phyloP scores from a whole-genome alignment of 768 basidiomycete genomes.

The Dictyophora rubrovolvata region DNA sequence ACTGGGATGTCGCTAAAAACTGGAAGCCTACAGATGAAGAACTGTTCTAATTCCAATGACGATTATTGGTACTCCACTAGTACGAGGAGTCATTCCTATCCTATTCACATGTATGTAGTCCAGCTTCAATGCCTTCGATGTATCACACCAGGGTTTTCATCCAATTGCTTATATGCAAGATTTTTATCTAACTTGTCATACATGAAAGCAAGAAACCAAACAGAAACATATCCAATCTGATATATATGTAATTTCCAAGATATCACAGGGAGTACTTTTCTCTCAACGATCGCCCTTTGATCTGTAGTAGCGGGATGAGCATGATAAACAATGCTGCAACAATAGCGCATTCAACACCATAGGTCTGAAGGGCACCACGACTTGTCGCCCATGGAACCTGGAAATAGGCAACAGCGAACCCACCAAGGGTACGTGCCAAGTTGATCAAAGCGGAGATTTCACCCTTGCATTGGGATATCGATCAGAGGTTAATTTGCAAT shows the following conservation, averaged over 20 bases:
- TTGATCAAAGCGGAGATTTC: slow-evolving; percentile 57
- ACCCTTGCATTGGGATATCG: slow-evolving; percentile 27
- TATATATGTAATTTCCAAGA: too few species aligned
- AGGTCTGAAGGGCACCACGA: slow-evolving; percentile 50
- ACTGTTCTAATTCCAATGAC: slow-evolving; percentile 34
- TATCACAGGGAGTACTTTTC: not conserved
- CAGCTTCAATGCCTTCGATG: too few species aligned
- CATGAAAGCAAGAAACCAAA: too few species aligned
- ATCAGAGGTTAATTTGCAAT: not conserved
- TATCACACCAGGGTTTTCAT: too few species aligned
- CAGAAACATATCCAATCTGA: too few species aligned
- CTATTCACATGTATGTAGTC: too few species aligned
- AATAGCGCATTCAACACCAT: slow-evolving; percentile 54
- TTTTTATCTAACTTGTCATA: too few species aligned
- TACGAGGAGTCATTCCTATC: too few species aligned
- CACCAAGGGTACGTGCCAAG: slow-evolving; percentile 42
- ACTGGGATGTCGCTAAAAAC: slow-evolving; percentile 94
- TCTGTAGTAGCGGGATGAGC: slow-evolving; percentile 40
- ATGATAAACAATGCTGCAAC: slow-evolving; percentile 41
- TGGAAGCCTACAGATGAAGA: slow-evolving; percentile 80
- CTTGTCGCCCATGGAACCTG: slow-evolving; percentile 56
- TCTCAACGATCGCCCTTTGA: slow-evolving; percentile 32
- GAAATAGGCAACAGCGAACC: slow-evolving; percentile 57
- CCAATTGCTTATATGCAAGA: too few species aligned
- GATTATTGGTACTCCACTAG: too few species aligned